A percentile compares a stretch with the other conserved stretches of the same genome.
Conservation (phyloP, 1,284 basidiomycete species). For the Sanghuangporus sanghuang region DNA sequence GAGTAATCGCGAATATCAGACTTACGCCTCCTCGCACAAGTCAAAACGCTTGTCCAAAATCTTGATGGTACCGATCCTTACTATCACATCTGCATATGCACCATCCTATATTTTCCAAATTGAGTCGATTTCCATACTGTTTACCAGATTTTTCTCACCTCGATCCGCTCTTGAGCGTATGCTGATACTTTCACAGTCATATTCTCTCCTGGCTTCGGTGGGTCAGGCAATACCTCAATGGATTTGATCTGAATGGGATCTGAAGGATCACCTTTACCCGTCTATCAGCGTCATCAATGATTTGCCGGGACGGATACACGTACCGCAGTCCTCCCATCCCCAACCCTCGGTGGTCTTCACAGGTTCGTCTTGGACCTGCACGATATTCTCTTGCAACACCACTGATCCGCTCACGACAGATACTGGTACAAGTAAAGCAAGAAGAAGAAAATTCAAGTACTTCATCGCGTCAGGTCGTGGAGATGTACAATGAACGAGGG, state of each 20-base stretch:
- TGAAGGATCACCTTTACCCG: conserved; percentile 36
- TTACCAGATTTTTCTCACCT: conserved; percentile 42
- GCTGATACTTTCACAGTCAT: conserved; percentile 78
- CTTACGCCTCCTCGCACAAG: conserved; percentile 90
- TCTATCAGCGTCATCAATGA: neutral
- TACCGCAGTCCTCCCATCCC: conserved; percentile 57
- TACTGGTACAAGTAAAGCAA: conserved; percentile 8
- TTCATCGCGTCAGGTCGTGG: conserved; percentile 4
- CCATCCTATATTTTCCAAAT: conserved; percentile 57
- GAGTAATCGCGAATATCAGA: conserved; percentile 22
- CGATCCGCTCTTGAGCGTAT: conserved; percentile 50
- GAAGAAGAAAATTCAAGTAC: conserved; percentile 4
- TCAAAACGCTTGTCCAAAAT: conserved; percentile 79
- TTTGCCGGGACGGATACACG: conserved; percentile 22
- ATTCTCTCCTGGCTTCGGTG: conserved; percentile 77
- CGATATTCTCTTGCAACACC: conserved; percentile 34
- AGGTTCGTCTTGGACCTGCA: conserved; percentile 29
- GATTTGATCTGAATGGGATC: conserved; percentile 57
- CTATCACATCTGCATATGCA: conserved; percentile 81
- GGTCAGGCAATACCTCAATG: conserved; percentile 72
- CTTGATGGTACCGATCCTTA: conserved; percentile 88
- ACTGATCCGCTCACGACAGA: conserved; percentile 6
- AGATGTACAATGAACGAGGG: neutral
- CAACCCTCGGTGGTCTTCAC: conserved; percentile 41
- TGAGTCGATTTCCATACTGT: neutral